A percentile compares a stretch with the other conserved stretches of the same genome.
phyloP scores from a whole-genome alignment of 2,329 filamentous ascomycete genomes.

The Penicillium sclerotigenum region DNA sequence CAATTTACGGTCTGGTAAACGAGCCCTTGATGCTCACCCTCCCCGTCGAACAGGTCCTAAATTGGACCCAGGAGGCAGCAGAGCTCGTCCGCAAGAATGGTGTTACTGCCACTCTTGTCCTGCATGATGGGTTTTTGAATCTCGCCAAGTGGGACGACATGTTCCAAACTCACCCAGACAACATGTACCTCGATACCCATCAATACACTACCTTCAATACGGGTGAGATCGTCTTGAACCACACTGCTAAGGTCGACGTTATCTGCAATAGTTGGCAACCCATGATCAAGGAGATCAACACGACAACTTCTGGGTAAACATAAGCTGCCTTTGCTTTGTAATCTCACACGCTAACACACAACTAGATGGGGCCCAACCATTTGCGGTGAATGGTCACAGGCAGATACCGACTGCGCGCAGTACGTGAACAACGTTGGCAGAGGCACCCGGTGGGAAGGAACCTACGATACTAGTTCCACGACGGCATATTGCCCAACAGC shows the following conservation, averaged over 20 bases:
- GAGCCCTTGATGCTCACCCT: slow-evolving; percentile 84
- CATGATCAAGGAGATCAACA: slow-evolving; percentile 70
- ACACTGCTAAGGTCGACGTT: slow-evolving; percentile 79
- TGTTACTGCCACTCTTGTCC: slow-evolving; percentile 68
- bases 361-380: slow-evolving; percentile 79
- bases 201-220: slow-evolving; percentile 98
- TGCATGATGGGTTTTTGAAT: slow-evolving; percentile 94
- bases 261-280: slow-evolving; percentile 83
- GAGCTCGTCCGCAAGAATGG: slow-evolving; percentile 72
- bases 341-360: slow-evolving; percentile 4
- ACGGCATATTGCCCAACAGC: slow-evolving; percentile 70
- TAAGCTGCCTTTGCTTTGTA: not conserved
- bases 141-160: slow-evolving; percentile 86
- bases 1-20: slow-evolving; percentile 92
- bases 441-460: slow-evolving; percentile 90
- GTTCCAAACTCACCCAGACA: slow-evolving; percentile 64
- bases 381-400: slow-evolving; percentile 96
- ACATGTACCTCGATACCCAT: slow-evolving; percentile 87
- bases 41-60: slow-evolving; percentile 62
- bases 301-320: slow-evolving; percentile 63
- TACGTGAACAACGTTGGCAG: slow-evolving; percentile 86
- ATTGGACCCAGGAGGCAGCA: slow-evolving; percentile 76
- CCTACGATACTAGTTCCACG: slow-evolving; percentile 64
- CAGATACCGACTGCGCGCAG: slow-evolving; percentile 87
- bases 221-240: slow-evolving; percentile 75